Base-by-base conservation (phyloP, 202 grass and related monocot species). In the Elaeis oleifera region DNA sequence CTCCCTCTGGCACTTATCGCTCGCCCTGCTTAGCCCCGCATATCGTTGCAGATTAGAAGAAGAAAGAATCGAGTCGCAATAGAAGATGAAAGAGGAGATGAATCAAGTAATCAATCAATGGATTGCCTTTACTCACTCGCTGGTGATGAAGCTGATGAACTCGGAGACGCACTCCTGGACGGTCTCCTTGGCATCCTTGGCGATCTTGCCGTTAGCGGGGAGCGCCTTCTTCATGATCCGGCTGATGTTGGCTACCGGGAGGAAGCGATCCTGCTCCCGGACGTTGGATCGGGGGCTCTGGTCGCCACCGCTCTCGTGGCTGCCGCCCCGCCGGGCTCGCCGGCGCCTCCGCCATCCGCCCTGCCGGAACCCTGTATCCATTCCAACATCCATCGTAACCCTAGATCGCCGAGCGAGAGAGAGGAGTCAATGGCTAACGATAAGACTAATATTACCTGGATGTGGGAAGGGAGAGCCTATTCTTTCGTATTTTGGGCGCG, bases 151-250 rank as follows among this genome's bases (percentile, higher is more conserved):
- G 62, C 62, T 65, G 49, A 65, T 65, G 44, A 65, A 65, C 62
- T 65, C 62, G 22, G 62, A 65, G 48, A 65, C 62, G 21, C 62
- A 65, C 49, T 65, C 62, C 62, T 65, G 62, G 23, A 65, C 23
- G 15, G 62, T 65, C 48, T 65, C 62, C 49, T 65, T 65, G 22
- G 48, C 62, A 17, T 65, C 62, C 49, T 65, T 65, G 48, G 62
- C 62, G 48, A 65, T 65, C 62, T 65, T 65, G 20, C 48, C 62
- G 62, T 65, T 65, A 49, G 63, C 63, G 49, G 63, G 63, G 22
- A 65, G 49, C 23, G 63, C 63, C 63, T 52, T 65, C 49, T 65
- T 65, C 63, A 65, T 65, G 63, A 65, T 65, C 23, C 63, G 63
- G 63, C 63, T 65, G 63, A 65, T 65, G 63, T 65, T 65, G 22